phyloP scores from a whole-genome alignment of 2,329 filamentous ascomycete species.

The Diaporthe vexans region DNA sequence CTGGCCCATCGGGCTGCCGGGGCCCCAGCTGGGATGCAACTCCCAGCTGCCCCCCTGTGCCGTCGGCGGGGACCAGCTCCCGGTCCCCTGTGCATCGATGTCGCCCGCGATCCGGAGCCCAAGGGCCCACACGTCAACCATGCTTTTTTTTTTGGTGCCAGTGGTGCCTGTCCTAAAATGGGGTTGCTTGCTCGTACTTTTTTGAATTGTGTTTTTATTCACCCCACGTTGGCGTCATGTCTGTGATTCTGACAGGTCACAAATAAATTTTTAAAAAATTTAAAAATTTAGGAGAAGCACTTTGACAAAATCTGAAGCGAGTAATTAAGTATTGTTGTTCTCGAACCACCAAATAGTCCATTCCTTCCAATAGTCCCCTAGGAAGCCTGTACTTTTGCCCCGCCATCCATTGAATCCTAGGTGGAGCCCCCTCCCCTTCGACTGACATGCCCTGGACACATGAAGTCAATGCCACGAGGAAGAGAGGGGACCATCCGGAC shows the following conservation, averaged over 20 bases:
- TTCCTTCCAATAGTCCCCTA: background rate
- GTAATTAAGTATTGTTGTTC: background rate
- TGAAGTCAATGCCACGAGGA: constrained; percentile 29
- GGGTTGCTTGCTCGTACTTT: constrained; percentile 2
- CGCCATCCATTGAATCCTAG: constrained; percentile 5
- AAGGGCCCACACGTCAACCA: constrained; percentile 24
- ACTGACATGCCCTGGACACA: constrained; percentile 2
- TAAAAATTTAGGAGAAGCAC: background rate
- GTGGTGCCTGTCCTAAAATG: background rate
- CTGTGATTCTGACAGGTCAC: constrained; percentile 9
- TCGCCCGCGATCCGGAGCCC: constrained; percentile 30
- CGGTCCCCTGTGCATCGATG: constrained; percentile 27
- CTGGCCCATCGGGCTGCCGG: constrained; percentile 25
- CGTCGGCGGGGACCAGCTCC: constrained; percentile 31
- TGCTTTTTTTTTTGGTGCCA: background rate
- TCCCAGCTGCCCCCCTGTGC: constrained; percentile 9
- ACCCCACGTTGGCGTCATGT: constrained; percentile 20
- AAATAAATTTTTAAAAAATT: background rate
- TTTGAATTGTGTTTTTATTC: background rate
- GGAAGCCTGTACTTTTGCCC: constrained; percentile 5
- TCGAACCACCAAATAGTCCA: background rate
- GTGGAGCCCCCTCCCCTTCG: background rate
- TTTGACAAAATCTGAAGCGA: constrained; percentile 7
- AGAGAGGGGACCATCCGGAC: background rate
- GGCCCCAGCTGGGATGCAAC: constrained; percentile 25